Evolutionary conservation across 805 yeast species (phyloP).

Genomic region (Scheffersomyces stipitis): DNA sequence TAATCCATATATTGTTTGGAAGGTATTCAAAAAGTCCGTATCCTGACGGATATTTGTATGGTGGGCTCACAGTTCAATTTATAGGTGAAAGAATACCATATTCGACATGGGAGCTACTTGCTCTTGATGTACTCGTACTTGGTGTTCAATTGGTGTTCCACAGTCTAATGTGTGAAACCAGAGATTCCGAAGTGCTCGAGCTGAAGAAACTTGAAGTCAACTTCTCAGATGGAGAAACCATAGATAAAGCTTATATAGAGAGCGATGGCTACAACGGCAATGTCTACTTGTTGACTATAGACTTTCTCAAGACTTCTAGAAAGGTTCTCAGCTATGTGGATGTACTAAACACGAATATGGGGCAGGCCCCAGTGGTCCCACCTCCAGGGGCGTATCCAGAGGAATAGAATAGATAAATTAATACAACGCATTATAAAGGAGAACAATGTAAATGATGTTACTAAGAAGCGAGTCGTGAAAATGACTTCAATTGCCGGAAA

Average conservation of each 20-base stretch:
- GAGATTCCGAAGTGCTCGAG: conserved; percentile 29
- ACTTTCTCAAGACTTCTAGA: conserved; percentile 16
- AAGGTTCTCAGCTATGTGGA: no score
- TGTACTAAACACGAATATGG: no score
- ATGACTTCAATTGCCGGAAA: no score
- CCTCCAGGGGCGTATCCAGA: neutral
- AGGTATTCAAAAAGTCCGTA: conserved; percentile 14
- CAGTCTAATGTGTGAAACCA: conserved; percentile 30
- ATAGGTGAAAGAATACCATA: conserved; percentile 38
- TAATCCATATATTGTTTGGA: conserved; percentile 28
- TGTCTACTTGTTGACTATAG: conserved; percentile 29
- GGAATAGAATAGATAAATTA: no score
- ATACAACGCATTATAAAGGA: no score
- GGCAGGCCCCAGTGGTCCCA: neutral
- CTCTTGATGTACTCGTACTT: conserved; percentile 25
- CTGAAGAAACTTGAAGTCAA: conserved; percentile 3
- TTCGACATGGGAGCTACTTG: conserved; percentile 22
- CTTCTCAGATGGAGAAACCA: conserved; percentile 7
- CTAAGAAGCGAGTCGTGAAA: no score
- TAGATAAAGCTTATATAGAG: conserved; percentile 16
- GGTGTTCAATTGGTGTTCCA: conserved; percentile 31
- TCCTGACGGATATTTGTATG: conserved; percentile 25
- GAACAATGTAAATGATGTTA: no score
- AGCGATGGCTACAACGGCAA: conserved; percentile 43
- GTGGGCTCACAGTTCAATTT: conserved; percentile 36